Evolutionary conservation across 2,329 filamentous ascomycete species (phyloP).

Genomic region (Catunica adiposa): DNA sequence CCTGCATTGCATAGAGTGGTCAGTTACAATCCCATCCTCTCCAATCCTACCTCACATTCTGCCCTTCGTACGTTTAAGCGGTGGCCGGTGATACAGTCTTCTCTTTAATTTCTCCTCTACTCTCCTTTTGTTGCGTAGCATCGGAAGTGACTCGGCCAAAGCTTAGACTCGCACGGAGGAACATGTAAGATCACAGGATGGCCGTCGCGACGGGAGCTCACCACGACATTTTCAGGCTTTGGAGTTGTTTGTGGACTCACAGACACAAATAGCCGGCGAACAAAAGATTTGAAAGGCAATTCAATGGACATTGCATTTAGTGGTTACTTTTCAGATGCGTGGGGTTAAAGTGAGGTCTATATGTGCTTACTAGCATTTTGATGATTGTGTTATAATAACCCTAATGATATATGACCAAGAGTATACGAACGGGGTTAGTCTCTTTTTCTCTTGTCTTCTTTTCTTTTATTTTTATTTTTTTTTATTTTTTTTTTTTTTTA

Average conservation of each 20-base stretch:
- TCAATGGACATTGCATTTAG: neutral
- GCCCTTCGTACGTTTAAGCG: neutral
- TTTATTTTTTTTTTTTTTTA: no score
- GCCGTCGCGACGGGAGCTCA: neutral
- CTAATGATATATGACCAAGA: no score
- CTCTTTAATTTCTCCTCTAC: neutral
- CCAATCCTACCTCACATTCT: neutral
- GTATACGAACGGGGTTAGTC: no score
- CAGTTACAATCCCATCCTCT: conserved; percentile 1
- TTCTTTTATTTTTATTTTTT: no score
- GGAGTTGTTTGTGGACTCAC: neutral
- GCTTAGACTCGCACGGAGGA: neutral
- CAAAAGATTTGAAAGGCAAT: neutral
- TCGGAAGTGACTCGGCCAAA: neutral
- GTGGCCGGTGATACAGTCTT: neutral
- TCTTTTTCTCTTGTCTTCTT: no score
- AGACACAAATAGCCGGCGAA: neutral
- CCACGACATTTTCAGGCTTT: neutral
- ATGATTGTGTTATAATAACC: no score
- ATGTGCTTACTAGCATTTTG: no score
- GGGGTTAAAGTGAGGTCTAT: no score
- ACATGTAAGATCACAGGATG: neutral
- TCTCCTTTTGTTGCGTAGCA: conserved; percentile 1
- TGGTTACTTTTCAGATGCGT: no score
- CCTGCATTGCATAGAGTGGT: neutral